Conservation (phyloP, 805 yeast species). For the Metschnikowia peoriensis region DNA sequence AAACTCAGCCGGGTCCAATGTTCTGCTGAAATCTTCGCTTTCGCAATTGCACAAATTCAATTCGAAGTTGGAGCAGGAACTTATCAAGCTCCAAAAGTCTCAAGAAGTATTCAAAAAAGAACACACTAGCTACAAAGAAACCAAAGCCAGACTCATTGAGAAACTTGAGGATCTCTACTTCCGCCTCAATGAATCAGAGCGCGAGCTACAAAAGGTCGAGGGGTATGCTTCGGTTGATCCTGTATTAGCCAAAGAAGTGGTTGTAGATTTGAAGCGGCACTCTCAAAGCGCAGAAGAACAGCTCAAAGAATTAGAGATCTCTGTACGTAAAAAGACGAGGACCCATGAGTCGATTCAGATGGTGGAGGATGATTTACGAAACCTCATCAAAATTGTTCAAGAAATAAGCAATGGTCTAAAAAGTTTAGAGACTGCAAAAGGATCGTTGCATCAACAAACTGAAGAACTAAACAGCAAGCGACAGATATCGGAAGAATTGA, state of each 20-base stretch:
- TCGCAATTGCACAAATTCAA: slow-evolving; percentile 47
- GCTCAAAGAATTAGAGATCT: slow-evolving; percentile 33
- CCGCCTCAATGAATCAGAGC: slow-evolving; percentile 52
- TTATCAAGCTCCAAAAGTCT: slow-evolving; percentile 55
- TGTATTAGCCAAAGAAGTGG: slow-evolving; percentile 49
- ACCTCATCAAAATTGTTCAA: slow-evolving; percentile 48
- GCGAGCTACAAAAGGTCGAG: slow-evolving; percentile 57
- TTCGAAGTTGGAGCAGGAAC: slow-evolving; percentile 55
- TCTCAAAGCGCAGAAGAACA: slow-evolving; percentile 35
- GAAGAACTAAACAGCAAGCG: slow-evolving; percentile 41
- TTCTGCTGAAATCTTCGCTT: slow-evolving; percentile 34
- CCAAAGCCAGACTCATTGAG: slow-evolving; percentile 56
- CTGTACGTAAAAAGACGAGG: slow-evolving; percentile 49
- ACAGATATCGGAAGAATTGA: slow-evolving; percentile 38
- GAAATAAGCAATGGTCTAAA: slow-evolving; percentile 49
- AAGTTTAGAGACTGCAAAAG: slow-evolving; percentile 41
- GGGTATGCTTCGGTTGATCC: slow-evolving; percentile 63
- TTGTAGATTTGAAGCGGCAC: slow-evolving; percentile 49
- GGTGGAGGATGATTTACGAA: slow-evolving; percentile 40
- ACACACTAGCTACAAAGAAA: slow-evolving; percentile 60
- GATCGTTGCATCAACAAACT: slow-evolving; percentile 25
- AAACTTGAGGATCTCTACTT: slow-evolving; percentile 62
- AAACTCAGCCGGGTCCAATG: slow-evolving; percentile 14
- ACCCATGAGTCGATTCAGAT: slow-evolving; percentile 57
- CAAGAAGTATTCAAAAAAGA: slow-evolving; percentile 64